Conservation (phyloP, 352 stramenopile species). For the Blastocystis sp. region DNA sequence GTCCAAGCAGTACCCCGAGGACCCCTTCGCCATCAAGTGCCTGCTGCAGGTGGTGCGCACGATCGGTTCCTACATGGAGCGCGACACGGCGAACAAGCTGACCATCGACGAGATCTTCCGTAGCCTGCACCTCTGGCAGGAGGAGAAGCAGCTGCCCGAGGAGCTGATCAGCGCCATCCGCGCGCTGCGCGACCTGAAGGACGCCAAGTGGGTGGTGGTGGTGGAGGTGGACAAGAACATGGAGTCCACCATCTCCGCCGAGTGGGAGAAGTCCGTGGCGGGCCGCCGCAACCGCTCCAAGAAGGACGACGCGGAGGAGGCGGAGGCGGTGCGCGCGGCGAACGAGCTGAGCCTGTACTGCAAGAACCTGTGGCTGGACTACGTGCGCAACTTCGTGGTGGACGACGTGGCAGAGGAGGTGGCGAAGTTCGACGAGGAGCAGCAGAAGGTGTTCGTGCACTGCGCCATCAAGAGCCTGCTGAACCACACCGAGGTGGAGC, state of each 20-base stretch:
- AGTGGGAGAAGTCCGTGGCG: conserved; percentile 36
- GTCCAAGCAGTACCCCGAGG: conserved; percentile 5
- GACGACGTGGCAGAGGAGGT: conserved; percentile 33
- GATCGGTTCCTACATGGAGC: conserved; percentile 55
- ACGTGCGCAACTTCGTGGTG: conserved; percentile 50
- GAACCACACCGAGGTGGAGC: conserved; percentile 7
- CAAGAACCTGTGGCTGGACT: conserved; percentile 54
- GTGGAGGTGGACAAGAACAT: conserved; percentile 52
- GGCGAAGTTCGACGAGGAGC: conserved; percentile 48
- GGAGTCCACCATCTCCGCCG: neutral
- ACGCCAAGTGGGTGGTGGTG: conserved; percentile 51
- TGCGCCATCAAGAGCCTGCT: conserved; percentile 34
- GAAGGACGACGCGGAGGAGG: conserved; percentile 24
- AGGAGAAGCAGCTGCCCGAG: conserved; percentile 27
- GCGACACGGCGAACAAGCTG: conserved; percentile 27
- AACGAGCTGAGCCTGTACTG: conserved; percentile 36
- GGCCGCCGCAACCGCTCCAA: neutral
- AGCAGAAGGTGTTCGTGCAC: conserved; percentile 14
- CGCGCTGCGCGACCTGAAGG: conserved; percentile 47
- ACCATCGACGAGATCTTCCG: conserved; percentile 63
- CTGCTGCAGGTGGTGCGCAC: conserved; percentile 12
- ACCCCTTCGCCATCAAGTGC: neutral
- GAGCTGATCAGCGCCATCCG: conserved; percentile 22
- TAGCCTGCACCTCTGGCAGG: conserved; percentile 23
- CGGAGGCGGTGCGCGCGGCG: neutral